Evolutionary conservation across 1,139 yeast species (phyloP).

Genomic region (Candida anutae): DNA sequence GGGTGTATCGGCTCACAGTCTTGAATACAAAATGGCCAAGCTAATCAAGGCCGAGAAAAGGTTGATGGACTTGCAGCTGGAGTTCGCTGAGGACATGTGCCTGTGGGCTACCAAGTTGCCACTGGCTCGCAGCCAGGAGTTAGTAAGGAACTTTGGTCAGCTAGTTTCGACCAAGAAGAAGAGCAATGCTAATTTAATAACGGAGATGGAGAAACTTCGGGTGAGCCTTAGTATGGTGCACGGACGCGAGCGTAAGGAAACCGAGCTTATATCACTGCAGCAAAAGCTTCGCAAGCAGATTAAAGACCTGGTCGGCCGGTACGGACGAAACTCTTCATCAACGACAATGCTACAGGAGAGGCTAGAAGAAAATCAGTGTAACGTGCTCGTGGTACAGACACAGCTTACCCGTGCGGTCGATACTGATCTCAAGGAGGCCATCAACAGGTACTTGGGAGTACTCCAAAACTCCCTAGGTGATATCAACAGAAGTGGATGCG

Average conservation of each 20-base stretch:
- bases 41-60: conserved; percentile 28
- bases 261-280: conserved; percentile 25
- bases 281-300: conserved; percentile 26
- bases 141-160: conserved; percentile 33
- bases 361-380: conserved; percentile 39
- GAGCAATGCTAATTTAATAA: conserved; percentile 21
- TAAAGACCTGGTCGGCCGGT: conserved; percentile 34
- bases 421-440: conserved; percentile 34
- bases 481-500: neutral
- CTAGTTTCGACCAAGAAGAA: conserved; percentile 29
- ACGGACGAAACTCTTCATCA: conserved; percentile 37
- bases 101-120: conserved; percentile 28
- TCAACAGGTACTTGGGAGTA: conserved; percentile 33
- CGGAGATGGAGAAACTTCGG: conserved; percentile 34
- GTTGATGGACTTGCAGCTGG: conserved; percentile 22
- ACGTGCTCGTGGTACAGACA: conserved; percentile 41
- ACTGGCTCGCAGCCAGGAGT: conserved; percentile 22
- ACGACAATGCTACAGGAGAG: conserved; percentile 37
- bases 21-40: conserved; percentile 20
- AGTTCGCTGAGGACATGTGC: conserved; percentile 27
- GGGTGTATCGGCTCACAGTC: conserved; percentile 10
- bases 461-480: conserved; percentile 14
- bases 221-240: conserved; percentile 37
- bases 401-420: conserved; percentile 43
- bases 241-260: conserved; percentile 44